A percentile compares a stretch with the other conserved stretches of the same genome.
These are phyloP conservation scores for Phanerochaete carnosa DNA, from an alignment of 768 basidiomycete genomes.

Conservation along the genomic window DNA sequence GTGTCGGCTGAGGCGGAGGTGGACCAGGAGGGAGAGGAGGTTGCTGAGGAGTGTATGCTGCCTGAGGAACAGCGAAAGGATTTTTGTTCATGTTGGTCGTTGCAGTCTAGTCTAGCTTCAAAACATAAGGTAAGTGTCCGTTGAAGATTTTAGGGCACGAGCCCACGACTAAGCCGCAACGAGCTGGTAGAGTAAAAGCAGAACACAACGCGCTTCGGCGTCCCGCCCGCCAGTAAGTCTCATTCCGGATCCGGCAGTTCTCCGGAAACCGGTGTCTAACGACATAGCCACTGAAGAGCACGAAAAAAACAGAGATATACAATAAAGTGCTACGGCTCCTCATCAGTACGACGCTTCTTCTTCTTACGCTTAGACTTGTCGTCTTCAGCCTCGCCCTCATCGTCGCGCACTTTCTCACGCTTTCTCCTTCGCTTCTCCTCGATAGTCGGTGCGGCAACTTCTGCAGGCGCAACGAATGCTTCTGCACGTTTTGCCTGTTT, in stretches of 20 bases:
- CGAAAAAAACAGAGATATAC: not conserved
- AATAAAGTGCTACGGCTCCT: not conserved
- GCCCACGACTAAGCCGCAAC: constrained; percentile 7
- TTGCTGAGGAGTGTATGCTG: constrained; percentile 60
- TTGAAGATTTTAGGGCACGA: not conserved
- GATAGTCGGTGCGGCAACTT: constrained; percentile 67
- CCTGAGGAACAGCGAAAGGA: constrained; percentile 69
- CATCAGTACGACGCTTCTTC: constrained; percentile 34
- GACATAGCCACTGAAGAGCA: not conserved
- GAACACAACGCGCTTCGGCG: constrained; percentile 1
- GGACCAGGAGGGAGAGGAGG: constrained; percentile 81
- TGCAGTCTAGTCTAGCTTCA: constrained; percentile 6
- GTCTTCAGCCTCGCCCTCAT: constrained; percentile 29
- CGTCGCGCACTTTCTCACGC: constrained; percentile 36
- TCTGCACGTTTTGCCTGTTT: constrained; percentile 80
- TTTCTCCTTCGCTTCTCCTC: constrained; percentile 71
- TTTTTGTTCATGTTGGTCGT: constrained; percentile 70
- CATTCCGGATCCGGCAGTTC: not conserved
- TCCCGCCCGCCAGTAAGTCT: not conserved
- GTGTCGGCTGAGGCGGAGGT: constrained; percentile 62
- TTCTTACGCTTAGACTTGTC: constrained; percentile 32
- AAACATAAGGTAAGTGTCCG: constrained; percentile 1
- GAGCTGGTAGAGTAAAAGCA: constrained; percentile 6
- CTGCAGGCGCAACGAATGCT: constrained; percentile 85
- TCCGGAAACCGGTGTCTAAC: not conserved